phyloP scores from a whole-genome alignment of 2,329 filamentous ascomycete species.

The Chrysoporthe deuterocubensis region DNA sequence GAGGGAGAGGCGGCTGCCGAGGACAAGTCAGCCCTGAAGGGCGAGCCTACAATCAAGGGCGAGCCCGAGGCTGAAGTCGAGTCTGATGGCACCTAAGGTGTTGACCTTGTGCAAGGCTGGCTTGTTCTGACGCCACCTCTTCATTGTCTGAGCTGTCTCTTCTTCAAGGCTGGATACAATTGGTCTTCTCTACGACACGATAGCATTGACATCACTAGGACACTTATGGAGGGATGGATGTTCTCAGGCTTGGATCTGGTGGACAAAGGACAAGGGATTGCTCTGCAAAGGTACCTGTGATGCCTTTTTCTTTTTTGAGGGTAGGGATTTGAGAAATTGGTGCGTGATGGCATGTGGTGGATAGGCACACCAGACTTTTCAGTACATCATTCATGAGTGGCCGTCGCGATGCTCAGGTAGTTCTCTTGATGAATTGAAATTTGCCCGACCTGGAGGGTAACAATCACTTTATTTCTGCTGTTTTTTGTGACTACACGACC shows the following conservation, averaged over 20 bases:
- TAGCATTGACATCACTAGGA: neutral
- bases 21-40: neutral
- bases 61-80: conserved; percentile 7
- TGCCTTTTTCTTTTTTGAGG: neutral
- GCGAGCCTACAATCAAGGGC: neutral
- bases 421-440: neutral
- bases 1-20: too few relatives aligned
- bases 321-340: neutral
- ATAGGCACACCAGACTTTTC: neutral
- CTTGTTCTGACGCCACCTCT: neutral
- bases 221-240: neutral
- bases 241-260: neutral
- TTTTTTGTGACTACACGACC: too few relatives aligned
- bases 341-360: neutral
- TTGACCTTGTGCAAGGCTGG: neutral
- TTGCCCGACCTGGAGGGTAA: neutral
- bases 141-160: neutral
- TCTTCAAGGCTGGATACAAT: neutral
- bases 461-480: too few relatives aligned
- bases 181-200: neutral
- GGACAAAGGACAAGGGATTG: neutral
- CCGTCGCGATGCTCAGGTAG: neutral
- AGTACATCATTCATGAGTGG: neutral
- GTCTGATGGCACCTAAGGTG: neutral
- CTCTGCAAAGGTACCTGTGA: neutral